phyloP scores from a whole-genome alignment of 75 land plant species.

The Sequoia sempervirens region DNA sequence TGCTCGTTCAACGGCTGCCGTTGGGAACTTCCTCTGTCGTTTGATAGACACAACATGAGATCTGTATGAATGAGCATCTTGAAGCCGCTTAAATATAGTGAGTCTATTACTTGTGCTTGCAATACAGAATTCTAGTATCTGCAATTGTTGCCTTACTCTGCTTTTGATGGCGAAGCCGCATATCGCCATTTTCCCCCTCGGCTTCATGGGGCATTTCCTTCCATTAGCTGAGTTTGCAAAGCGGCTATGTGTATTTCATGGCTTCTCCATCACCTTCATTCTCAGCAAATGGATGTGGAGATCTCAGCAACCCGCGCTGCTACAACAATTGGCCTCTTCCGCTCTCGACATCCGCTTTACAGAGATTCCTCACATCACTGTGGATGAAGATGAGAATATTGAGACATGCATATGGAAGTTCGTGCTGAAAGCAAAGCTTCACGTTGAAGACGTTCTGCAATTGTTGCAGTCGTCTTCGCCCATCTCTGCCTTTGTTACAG shows the following conservation, averaged over 20 bases:
- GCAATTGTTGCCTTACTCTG: too few relatives aligned
- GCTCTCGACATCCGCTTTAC: neutral
- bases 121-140: too few relatives aligned
- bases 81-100: too few relatives aligned
- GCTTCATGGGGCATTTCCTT: neutral
- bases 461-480: neutral
- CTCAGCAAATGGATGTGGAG: neutral
- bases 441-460: neutral
- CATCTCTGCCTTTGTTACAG: conserved; percentile 16
- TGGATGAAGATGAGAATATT: neutral
- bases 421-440: neutral
- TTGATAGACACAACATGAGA: too few relatives aligned
- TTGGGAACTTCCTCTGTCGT: too few relatives aligned
- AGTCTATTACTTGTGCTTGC: too few relatives aligned
- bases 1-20: too few relatives aligned
- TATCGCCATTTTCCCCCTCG: neutral
- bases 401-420: neutral
- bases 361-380: neutral
- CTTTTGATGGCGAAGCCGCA: neutral
- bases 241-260: neutral
- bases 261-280: neutral
- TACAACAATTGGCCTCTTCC: neutral
- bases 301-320: neutral
- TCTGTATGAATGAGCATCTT: too few relatives aligned
- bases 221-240: neutral